Evolutionary conservation across 1,139 yeast species (phyloP), one percentile per base, ranked within the genome.

Genomic region (Yamadazyma triangularis): DNA sequence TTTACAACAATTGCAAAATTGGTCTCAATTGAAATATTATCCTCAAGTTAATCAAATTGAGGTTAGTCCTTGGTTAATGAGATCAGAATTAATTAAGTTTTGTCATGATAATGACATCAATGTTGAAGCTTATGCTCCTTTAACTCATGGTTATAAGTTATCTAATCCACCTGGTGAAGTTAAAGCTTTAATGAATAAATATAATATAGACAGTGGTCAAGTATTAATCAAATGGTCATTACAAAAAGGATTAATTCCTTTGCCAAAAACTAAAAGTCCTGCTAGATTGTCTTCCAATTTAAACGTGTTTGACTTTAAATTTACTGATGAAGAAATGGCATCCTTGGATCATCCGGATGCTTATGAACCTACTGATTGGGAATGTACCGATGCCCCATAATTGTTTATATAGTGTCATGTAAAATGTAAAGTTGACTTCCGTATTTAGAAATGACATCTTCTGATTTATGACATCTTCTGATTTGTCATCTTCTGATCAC

Each of bases 51-150:
- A 80, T 46, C 83, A 79, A 50, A 71, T 82, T 39, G 89, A 82
- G 53, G 71, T 82, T 12, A 77, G 84, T 39, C 91, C 89, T 1
- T 82, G 88, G 87, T 64, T 79, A 34, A 79, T 78, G 84, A 64
- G 87, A 44, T 61, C 64, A 24, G 81, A 80, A 24, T 56, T 82
- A 32, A 75, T 77, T 3, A 69, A 71, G 24, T 79, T 60, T 55
- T 79, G 83, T 39, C 55, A 62, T 28, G 28, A 28, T 4, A 44
- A 57, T 11, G 50, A 49, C 12, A 58, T 63, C 15, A 46, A 41
- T 5, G 65, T 61, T 8, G 67, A 63, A 41, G 70, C 70, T 0
- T 64, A 56, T 34, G 56, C 67, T 10, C 70, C 70, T 0, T 52
- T 64, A 27, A 63, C 69, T 15, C 65, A 59, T 38, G 68, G 69